Evolutionary conservation across 257 asterid genomes (phyloP), one percentile per base, ranked within the genome.

Genomic region (Apocynum venetum): DNA sequence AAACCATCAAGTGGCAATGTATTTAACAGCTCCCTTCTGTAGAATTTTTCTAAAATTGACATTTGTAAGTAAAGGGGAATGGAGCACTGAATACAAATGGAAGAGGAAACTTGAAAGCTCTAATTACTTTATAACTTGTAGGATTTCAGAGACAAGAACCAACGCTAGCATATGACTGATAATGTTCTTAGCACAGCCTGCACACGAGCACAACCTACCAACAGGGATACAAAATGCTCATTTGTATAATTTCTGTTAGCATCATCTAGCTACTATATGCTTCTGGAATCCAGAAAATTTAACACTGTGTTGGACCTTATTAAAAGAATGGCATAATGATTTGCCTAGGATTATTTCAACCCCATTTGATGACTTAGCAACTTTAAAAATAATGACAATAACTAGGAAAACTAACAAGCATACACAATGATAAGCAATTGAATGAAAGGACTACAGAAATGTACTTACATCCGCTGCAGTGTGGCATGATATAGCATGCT

Each of bases 401-500:
- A 35, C 69, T 17, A 63, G 51, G 49, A 52, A 48, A 20, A 36
- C n/a, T 2, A 31, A 48, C 12, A 25, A 60, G 1, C 51, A 73
- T 6, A 72, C 25, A 52, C 46, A 15, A n/a, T 15, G 10, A 14
- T 7, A 48, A 8, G 47, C 35, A 73, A 71, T 73, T 36, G 43
- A 81, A 68, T n/a, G 8, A 5, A 77, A 77, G 31, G 53, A 78
- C 49, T 65, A 53, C 48, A 74, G 40, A 49, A 46, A 69, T 73
- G 71, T 77, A 88, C 98, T 92, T 87, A 94, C 98, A 91, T 84
- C 78, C 84, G 88, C 85, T 87, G 97, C 91, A 94, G 71, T 61
- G 98, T 84, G 80, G 98, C 96, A 82, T 94, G 98, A 82, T 94
- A 94, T 55, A 91, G 77, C 84, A 89, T 86, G 91, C 98, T 91